Base-by-base conservation (phyloP, 331 rosid genomes). In the Spiraea crenata region DNA sequence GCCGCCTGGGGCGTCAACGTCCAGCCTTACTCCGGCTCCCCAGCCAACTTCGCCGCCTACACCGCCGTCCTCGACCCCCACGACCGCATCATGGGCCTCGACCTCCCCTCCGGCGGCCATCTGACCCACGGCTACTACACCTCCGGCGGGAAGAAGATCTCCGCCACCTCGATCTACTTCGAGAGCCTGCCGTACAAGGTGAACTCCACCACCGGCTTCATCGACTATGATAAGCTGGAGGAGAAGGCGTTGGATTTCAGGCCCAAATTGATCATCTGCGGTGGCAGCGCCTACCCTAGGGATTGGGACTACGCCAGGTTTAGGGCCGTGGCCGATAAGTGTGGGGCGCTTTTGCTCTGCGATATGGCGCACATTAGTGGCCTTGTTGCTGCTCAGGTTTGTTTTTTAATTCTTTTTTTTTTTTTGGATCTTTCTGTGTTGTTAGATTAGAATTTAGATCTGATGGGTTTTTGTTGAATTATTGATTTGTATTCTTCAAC, bases 311-410 rank as follows among this genome's bases (percentile, higher is more conserved):
- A 95, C 44, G 81, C 77, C 5, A 80, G 84, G 59, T 87, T 91
- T 57, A 73, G 89, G 41, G 79, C 79, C 4, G 73, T 95, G 58
- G 97, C 99, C 0, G 96, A 95, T 35, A 95, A 89, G 79, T 87
- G 92, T 4, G 99, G 99, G 2, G 90, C 99, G 0, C 92, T 95
- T 38, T 72, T 95, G 78, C 97, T 95, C 9, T 95, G 96, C 63
- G 99, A 95, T 59, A 95, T 95, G 99, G 99, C 99, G 48, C 99
- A 95, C 76, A 83, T 78, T 60, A 95, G 99, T 68, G 99, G 99
- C 31, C 99, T 95, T 65, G 99, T 95, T 70, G 91, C 92, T 71
- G 98, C 99, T 51, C 97, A 91, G 98, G 98, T 93, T 54, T 39
- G 57, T 35, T 51, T 16, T 10, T 25, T 31, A 5, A 41, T 0